Conservation (phyloP, 2,329 filamentous ascomycete genomes). For the Fonsecaea pugnacius region DNA sequence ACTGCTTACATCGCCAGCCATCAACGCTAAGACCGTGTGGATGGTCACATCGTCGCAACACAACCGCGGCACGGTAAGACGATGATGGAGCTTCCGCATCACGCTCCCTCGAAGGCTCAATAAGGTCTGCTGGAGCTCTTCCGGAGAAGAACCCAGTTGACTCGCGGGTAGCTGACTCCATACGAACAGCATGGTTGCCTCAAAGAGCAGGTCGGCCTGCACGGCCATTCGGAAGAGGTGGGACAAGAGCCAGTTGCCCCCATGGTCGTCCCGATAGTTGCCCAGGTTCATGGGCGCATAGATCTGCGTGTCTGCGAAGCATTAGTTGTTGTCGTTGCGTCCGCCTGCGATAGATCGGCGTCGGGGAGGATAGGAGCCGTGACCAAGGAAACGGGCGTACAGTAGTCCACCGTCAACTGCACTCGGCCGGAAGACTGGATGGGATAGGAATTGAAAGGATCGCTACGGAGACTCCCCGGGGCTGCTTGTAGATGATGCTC, state of each 20-base stretch:
- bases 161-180: conserved; percentile 10
- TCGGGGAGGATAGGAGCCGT: no score
- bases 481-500: not conserved
- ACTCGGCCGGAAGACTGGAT: conserved; percentile 6
- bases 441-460: conserved; percentile 23
- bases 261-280: conserved; percentile 4
- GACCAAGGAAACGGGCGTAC: not conserved
- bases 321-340: not conserved
- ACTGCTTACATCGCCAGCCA: conserved; percentile 18
- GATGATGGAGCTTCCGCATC: conserved; percentile 18
- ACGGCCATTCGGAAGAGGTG: conserved; percentile 16
- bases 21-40: conserved; percentile 10
- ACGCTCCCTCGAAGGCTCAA: conserved; percentile 10
- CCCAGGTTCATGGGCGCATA: conserved; percentile 5
- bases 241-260: conserved; percentile 11
- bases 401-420: conserved; percentile 20
- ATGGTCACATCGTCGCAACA: conserved; percentile 20
- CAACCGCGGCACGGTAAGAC: conserved; percentile 10
- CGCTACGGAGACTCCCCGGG: conserved; percentile 6
- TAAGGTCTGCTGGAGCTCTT: conserved; percentile 9
- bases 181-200: conserved; percentile 10
- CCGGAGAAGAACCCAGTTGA: conserved; percentile 2
- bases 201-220: conserved; percentile 18
- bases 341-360: not conserved
- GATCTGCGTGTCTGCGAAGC: conserved; percentile 9